Evolutionary conservation across 192 early-diverging fungal genomes (phyloP), one percentile per base, ranked within the genome.

Genomic region (Lunasporangiospora selenospora): DNA sequence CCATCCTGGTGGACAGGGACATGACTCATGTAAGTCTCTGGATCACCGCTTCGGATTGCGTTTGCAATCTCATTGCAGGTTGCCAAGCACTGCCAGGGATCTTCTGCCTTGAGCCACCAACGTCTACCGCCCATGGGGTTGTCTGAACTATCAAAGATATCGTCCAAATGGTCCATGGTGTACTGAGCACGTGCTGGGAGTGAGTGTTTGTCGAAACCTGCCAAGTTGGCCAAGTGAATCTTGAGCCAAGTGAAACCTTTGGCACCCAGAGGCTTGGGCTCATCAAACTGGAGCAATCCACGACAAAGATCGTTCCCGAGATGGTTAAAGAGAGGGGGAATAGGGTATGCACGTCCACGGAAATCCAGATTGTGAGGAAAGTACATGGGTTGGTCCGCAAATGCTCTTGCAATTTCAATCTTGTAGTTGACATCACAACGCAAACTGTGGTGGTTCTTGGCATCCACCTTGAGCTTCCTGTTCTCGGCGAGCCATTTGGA

Each of bases 351-450:
- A 53, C 97, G 91, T 23, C 97, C 97, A 46, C 97, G 88, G 84
- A 99, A 99, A 76, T 99, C 97, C 58, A 97, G 67, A 66, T 95
- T 96, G 78, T 99, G 97, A 16, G 97, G 97, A 77, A 97, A 99
- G 79, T 90, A 99, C 83, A 99, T 93, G 2, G 85, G 85, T 43
- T 93, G 83, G 57, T 92, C 88, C 29, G 94, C 62, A 63, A 95
- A 96, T 90, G 94, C 90, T 54, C 86, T 76, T 11, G 97, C 97
- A 77, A 95, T 96, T 76, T 96, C 95, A 26, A 99, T 84, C 80
- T 95, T 95, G 83, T 96, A 96, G 79, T 96, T 97, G 55, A 88
- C 89, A 75, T 92, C 89, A 60, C 94, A 97, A 48, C 97, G 87
- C 62, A 88, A 79, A 63, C 92, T 93, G 75, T 93, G 94, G 53